Percentiles rank a stretch among this genome's conserved stretches.
phyloP scores from a whole-genome alignment of 257 asterid genomes.

The Nicotiana knightiana region DNA sequence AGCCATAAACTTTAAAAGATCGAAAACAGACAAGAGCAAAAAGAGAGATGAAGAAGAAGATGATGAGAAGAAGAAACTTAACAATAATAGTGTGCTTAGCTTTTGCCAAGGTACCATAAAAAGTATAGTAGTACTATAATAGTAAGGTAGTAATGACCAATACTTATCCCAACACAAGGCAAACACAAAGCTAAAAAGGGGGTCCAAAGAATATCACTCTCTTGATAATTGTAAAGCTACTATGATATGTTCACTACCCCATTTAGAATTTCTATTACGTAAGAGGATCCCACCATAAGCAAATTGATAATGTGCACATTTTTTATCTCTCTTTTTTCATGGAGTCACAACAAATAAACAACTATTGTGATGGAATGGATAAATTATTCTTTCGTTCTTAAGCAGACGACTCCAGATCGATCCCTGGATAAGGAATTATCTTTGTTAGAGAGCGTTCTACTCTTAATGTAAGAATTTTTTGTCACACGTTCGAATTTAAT shows the following conservation, averaged over 20 bases:
- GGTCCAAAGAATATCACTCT: conserved; percentile 3
- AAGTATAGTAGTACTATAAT: not conserved
- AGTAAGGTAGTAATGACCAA: not conserved
- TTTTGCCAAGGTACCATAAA: conserved; percentile 1
- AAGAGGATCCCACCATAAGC: not conserved
- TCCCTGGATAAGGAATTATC: accelerated
- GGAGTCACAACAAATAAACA: not conserved
- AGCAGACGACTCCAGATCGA: no score
- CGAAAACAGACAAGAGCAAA: not conserved
- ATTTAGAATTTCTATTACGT: not conserved
- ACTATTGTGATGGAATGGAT: no score
- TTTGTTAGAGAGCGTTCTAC: no score
- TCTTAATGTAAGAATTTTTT: no score
- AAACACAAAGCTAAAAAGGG: not conserved
- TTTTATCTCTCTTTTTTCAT: conserved; percentile 11
- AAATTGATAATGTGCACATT: conserved; percentile 1
- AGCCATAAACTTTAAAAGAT: not conserved
- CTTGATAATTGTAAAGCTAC: not conserved
- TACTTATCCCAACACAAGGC: not conserved
- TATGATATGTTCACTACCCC: not conserved
- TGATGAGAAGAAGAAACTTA: not conserved
- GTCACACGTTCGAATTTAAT: no score
- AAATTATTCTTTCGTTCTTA: no score
- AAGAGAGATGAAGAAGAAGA: not conserved
- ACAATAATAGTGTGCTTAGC: not conserved